Percentiles rank a stretch among this genome's conserved stretches.
These are phyloP conservation scores for Deinandra increscens DNA, from an alignment of 129 eudicot species.

Conservation along the genomic window DNA sequence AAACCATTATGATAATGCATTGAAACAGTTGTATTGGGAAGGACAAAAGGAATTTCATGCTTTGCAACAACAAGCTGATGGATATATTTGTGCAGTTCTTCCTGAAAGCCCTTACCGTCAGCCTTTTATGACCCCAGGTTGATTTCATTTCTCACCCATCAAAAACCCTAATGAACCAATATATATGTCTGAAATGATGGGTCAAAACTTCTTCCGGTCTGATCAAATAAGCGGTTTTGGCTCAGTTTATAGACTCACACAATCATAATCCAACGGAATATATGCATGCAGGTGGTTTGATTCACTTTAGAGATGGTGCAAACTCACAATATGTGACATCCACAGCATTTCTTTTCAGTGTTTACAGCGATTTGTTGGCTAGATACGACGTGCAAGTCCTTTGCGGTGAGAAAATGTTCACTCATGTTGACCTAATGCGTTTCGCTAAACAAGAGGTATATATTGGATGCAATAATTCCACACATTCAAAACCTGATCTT, in stretches of 20 bases:
- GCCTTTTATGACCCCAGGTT: constrained; percentile 64
- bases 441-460: constrained; percentile 77
- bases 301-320: constrained; percentile 85
- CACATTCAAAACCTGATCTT: too few relatives aligned
- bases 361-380: constrained; percentile 60
- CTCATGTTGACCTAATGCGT: constrained; percentile 31
- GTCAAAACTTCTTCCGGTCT: neutral
- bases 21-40: constrained; percentile 53
- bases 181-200: neutral
- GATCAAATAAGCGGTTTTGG: neutral
- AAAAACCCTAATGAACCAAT: neutral
- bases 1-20: constrained; percentile 8
- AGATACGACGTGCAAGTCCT: constrained; percentile 43
- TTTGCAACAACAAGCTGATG: constrained; percentile 58
- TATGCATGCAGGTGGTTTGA: constrained; percentile 58
- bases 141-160: neutral
- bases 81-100: constrained; percentile 55
- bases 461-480: too few relatives aligned
- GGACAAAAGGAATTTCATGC: constrained; percentile 52
- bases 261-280: neutral
- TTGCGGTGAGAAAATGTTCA: constrained; percentile 54
- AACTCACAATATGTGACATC: constrained; percentile 78
- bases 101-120: constrained; percentile 72
- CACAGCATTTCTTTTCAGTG: constrained; percentile 58
- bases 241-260: neutral